Evolutionary conservation across 306 rosid species (phyloP).

Genomic region (Macrotyloma uniflorum): DNA sequence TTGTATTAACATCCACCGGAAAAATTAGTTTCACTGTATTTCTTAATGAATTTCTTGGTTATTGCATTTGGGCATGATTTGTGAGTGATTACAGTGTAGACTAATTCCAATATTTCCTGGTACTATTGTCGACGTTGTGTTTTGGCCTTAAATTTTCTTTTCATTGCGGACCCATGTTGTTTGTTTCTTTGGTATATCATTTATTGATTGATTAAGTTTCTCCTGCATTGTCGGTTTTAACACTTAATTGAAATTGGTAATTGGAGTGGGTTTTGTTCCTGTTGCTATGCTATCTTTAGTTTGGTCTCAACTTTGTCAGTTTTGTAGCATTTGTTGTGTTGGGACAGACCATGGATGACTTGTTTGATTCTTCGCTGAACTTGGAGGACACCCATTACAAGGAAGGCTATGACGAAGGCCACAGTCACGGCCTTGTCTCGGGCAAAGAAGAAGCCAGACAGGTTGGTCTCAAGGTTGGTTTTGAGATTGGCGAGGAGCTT

Average conservation of each 20-base stretch:
- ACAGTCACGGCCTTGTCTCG: conserved; percentile 51
- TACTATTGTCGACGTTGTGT: not conserved
- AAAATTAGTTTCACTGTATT: not conserved
- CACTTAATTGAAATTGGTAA: not conserved
- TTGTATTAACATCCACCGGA: not conserved
- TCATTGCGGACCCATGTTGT: not conserved
- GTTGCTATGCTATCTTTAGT: not conserved
- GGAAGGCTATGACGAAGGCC: conserved; percentile 73
- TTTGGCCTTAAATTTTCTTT: not conserved
- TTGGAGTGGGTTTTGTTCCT: not conserved
- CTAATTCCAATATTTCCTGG: not conserved
- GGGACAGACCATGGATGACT: conserved; percentile 53
- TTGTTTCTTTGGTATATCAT: not conserved
- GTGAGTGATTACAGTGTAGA: not conserved
- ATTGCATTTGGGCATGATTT: not conserved
- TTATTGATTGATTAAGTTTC: not conserved
- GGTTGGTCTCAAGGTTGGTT: conserved; percentile 78
- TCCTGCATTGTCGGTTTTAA: not conserved
- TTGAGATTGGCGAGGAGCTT: conserved; percentile 77
- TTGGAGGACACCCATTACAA: conserved; percentile 68
- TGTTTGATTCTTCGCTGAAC: conserved; percentile 61
- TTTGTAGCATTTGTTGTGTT: conserved; percentile 22
- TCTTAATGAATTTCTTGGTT: not conserved
- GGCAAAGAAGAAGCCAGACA: conserved; percentile 68
- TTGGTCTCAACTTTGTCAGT: not conserved